Evolutionary conservation across 2,329 filamentous ascomycete genomes (phyloP), one percentile per base, ranked within the genome.

Genomic region (Aspergillus flavus): DNA sequence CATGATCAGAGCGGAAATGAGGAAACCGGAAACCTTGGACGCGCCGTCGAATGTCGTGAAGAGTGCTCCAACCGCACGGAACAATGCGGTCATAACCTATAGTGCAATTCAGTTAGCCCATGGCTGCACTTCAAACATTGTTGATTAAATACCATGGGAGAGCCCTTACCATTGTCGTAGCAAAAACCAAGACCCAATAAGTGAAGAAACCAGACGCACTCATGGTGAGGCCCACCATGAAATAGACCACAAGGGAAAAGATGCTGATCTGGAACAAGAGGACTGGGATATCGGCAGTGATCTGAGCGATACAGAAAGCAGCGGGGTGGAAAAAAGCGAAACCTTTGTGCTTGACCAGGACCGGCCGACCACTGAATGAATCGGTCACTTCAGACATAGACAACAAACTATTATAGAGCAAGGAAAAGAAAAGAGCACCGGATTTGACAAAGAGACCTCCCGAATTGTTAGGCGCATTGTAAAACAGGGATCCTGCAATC

Each of bases 401-500:
- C 1, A 90, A 72, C 9, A 91, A 76, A 61, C 82, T 80, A 70
- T 90, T 88, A 74, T 85, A 88, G 0, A 91, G 78, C 0, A 91
- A 78, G 0, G 88, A 80, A 57, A 91, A 84, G 80, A 91, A 91
- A 5, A 89, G 76, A 0, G 87, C 84, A 58, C 89, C 89, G 0
- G 84, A 82, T 68, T 90, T 90, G 68, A 85, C 72, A 72, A 91
- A 91, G 0, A 91, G 75, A 10, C 89, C 89, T 1, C 76, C 80
- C 0, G 87, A 86, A 57, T 84, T 86, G 28, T 78, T 63, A 0
- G 87, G 83, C 0, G 88, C 85, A 61, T 88, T 82, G 76, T 91
- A 91, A 76, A 91, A 91, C 4, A 91, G 80, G 0, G 88, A 90
- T 7, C 88, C 89, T 1, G 84, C 81, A 62, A 91, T 85, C 6